Base-by-base conservation (phyloP, 163 green algal genomes). In the Volvox carteri region DNA sequence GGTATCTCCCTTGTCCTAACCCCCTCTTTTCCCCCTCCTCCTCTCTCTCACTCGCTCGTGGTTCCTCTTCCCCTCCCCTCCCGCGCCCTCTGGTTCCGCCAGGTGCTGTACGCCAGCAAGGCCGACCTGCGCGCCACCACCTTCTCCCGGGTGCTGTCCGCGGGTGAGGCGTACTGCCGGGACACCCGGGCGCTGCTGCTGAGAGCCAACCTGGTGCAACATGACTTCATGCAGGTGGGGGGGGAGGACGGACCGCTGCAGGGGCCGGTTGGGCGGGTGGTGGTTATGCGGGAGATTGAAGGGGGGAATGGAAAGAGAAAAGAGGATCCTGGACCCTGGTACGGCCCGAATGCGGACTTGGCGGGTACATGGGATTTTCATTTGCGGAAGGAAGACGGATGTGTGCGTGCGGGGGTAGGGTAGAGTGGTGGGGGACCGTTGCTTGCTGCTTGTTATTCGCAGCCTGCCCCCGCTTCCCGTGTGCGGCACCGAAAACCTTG, bases 21-120 rank as follows among this genome's bases (percentile, higher is more conserved):
- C n/a, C n/a, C n/a, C n/a, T n/a, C n/a, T n/a, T n/a, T n/a, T n/a
- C n/a, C n/a, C 54, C 54, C 25, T 12, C 7, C 5, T 23, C 54
- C 54, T 30, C 54, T 23, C 50, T 4, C 54, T 23, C 54, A 65
- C 4, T 65, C 5, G 28, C 4, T 30, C 54, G 8, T 23, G 19
- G 5, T 2, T 21, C 39, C 21, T 11, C n/a, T 50, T 77, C 37
- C 25, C 68, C 68, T 12, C 42, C 28, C 44, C 44, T 44, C 42
- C 73, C 42, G 18, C 44, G 12, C 42, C 4, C 44, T 14, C n/a
- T 21, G n/a, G n/a, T n/a, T n/a, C n/a, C 46, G 1, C 37, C 68
- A 89, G 86, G 93, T 97, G 75, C 86, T 98, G 78, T 95, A 96
- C 70, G 92, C 95, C 0, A 79, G 90, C 14, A 92, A 94, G 46